Evolutionary conservation across 2,329 filamentous ascomycete genomes (phyloP), one percentile per base, ranked within the genome.

Genomic region (Fusarium coicis): DNA sequence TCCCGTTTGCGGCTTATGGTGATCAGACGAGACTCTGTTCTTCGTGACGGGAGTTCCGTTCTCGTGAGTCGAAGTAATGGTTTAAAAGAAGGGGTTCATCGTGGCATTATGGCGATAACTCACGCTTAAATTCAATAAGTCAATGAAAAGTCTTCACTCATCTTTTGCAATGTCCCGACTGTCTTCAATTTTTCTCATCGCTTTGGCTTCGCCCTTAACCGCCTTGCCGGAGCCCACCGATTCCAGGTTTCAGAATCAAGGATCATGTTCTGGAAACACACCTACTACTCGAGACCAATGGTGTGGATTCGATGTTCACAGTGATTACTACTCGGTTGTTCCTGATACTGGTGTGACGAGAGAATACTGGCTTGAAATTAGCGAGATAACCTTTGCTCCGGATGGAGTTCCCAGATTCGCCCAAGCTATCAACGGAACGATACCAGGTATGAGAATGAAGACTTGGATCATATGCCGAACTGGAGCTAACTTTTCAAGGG

Each of bases 371-470:
- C 78, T 87, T n/a, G 81, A 83, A 18, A 67, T 86, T 19, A 78
- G 79, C 10, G 82, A 86, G 34, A 78, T 79, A 37, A 83, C 80
- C 5, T 79, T 81, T 32, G 75, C 83, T 12, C 85, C 85, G 2
- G 88, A 89, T 78, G 87, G 88, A 11, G 79, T 86, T 19, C 74
- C 79, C 19, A 81, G 84, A 21, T 67, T 77, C 15, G 80, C 78
- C 39, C 81, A 84, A 75, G 83, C 89, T n/a, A 77, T 91, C 75
- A 91, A 92, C 73, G 87, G 86, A 16, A 83, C 85, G 50, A 86
- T 90, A 68, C 90, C 90, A 5, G 91, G 73, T 70, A 68, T 28
- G 52, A 16, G 36, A n/a, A 37, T 32, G 21, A 16, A 18, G 36
- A 19, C 15, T 16, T n/a, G 18, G 12, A 14, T 9, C 28, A 15